Conservation (phyloP, 202 grass and related monocot genomes). For the Setaria viridis region DNA sequence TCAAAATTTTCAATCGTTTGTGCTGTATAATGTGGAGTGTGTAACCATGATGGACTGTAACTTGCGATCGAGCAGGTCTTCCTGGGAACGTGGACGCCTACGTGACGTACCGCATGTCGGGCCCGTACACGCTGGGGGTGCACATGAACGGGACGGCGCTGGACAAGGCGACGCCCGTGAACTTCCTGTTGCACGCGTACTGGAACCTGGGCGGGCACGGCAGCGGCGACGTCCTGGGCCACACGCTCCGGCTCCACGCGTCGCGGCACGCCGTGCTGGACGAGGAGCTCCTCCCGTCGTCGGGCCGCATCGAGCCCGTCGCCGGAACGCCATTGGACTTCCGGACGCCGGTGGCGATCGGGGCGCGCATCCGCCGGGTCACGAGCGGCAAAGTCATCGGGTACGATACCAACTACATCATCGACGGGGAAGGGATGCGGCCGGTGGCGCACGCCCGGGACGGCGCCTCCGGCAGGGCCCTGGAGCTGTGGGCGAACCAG, state of each 20-base stretch:
- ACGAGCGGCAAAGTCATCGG: constrained; percentile 39
- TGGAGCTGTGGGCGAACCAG: constrained; percentile 76
- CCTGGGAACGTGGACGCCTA: constrained; percentile 74
- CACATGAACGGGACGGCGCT: constrained; percentile 64
- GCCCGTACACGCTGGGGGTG: constrained; percentile 55
- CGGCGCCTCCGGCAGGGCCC: constrained; percentile 37
- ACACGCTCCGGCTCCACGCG: constrained; percentile 70
- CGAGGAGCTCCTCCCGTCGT: constrained; percentile 69
- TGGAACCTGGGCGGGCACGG: constrained; percentile 75
- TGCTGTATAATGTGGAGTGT: no score
- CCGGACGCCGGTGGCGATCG: constrained; percentile 39
- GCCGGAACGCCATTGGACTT: constrained; percentile 77
- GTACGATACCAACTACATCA: constrained; percentile 78
- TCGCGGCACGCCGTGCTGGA: constrained; percentile 62
- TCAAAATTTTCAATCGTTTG: no score
- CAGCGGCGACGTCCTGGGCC: constrained; percentile 65
- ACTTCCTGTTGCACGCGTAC: constrained; percentile 81
- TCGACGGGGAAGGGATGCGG: constrained; percentile 57
- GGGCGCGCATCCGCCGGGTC: constrained; percentile 58
- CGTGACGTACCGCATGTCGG: constrained; percentile 75
- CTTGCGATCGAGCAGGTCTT: constrained; percentile 46
- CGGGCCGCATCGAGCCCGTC: constrained; percentile 57
- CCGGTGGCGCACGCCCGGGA: constrained; percentile 55
- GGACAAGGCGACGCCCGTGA: constrained; percentile 82
- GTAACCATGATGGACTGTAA: no score